Conservation (phyloP, 2,329 filamentous ascomycete species). For the Hysterium pulicare region DNA sequence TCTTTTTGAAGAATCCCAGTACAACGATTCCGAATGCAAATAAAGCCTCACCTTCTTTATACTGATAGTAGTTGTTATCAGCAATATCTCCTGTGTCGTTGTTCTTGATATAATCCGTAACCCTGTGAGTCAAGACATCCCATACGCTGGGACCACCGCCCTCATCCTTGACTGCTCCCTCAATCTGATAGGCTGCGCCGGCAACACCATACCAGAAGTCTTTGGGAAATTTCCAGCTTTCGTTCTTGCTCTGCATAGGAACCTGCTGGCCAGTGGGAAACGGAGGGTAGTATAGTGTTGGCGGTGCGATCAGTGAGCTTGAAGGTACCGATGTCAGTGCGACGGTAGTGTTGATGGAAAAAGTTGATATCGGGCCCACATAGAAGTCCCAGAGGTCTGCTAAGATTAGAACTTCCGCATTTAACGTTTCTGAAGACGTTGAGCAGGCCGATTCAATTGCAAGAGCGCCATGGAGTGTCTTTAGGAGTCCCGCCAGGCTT, state of each 20-base stretch:
- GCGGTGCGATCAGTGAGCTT: slow-evolving; percentile 55
- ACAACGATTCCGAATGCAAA: too few species aligned
- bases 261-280: too few species aligned
- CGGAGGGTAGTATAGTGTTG: slow-evolving; percentile 50
- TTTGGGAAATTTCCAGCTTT: slow-evolving; percentile 50
- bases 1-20: too few species aligned
- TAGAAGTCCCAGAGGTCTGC: slow-evolving; percentile 20
- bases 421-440: too few species aligned
- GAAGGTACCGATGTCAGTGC: slow-evolving; percentile 54
- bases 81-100: slow-evolving; percentile 29
- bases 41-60: too few species aligned
- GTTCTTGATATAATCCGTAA: neutral
- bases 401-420: too few species aligned
- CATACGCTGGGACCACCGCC: slow-evolving; percentile 22
- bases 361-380: slow-evolving; percentile 18
- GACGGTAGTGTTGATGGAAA: slow-evolving; percentile 49
- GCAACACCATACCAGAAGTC: slow-evolving; percentile 41
- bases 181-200: slow-evolving; percentile 25
- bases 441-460: too few species aligned
- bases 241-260: too few species aligned
- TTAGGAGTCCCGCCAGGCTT: too few species aligned
- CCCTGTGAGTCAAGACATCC: slow-evolving; percentile 11
- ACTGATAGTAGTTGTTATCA: slow-evolving; percentile 54
- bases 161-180: slow-evolving; percentile 31
- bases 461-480: too few species aligned